A percentile compares a stretch with the other conserved stretches of the same genome.
These are phyloP conservation scores for Harringtonia lauricola DNA, from an alignment of 2,329 filamentous ascomycete species.

Conservation along the genomic window DNA sequence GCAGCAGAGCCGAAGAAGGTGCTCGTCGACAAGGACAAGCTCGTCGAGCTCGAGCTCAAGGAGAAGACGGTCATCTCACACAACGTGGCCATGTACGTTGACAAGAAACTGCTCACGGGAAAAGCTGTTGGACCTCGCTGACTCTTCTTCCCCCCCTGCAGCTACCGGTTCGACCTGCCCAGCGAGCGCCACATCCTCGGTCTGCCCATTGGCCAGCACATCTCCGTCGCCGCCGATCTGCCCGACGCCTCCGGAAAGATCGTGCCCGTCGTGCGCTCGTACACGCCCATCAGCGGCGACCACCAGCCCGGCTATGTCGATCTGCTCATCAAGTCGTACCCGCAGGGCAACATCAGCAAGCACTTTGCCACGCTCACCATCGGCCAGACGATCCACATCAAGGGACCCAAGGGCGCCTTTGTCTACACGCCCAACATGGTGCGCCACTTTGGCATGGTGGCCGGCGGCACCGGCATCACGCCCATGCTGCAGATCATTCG, in stretches of 20 bases:
- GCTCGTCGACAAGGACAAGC: constrained; percentile 66
- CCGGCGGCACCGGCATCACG: constrained; percentile 93
- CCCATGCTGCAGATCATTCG: constrained; percentile 96
- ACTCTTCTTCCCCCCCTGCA: constrained; percentile 23
- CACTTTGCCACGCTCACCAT: constrained; percentile 74
- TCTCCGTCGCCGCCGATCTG: constrained; percentile 79
- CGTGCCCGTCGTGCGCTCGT: constrained; percentile 83
- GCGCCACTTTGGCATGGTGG: constrained; percentile 93
- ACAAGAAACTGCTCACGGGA: too few species aligned
- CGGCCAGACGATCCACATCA: constrained; percentile 80
- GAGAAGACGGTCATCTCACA: constrained; percentile 95
- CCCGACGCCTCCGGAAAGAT: constrained; percentile 54
- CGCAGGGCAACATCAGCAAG: constrained; percentile 93
- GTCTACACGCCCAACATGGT: constrained; percentile 97
- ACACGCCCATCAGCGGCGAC: constrained; percentile 86
- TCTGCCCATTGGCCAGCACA: constrained; percentile 96
- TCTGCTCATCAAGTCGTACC: constrained; percentile 95
- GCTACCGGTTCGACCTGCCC: constrained; percentile 88
- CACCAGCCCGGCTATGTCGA: constrained; percentile 87
- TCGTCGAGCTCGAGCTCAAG: constrained; percentile 86
- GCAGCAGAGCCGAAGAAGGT: constrained; percentile 57
- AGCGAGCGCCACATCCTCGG: constrained; percentile 71
- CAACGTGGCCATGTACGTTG: constrained; percentile 91
- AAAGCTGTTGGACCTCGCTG: too few species aligned
- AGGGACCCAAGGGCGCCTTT: constrained; percentile 94